A percentile compares a stretch with the other conserved stretches of the same genome.
Conservation (phyloP, 2,329 filamentous ascomycete genomes). For the Dothideomycetidae sp. region DNA sequence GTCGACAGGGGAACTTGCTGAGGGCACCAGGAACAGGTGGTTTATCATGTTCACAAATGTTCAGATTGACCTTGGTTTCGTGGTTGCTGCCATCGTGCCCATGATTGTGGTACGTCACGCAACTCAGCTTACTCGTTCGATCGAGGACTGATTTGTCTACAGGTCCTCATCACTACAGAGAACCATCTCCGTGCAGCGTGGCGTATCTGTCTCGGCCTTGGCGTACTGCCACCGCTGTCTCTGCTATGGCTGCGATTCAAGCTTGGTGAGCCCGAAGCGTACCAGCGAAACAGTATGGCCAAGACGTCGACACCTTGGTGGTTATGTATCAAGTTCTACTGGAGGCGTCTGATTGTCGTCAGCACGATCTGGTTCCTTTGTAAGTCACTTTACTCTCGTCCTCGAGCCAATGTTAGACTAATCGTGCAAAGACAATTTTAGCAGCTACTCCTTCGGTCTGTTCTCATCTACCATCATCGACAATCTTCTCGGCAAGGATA, state of each 20-base stretch:
- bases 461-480: slow-evolving; percentile 64
- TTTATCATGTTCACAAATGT: slow-evolving; percentile 71
- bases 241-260: slow-evolving; percentile 58
- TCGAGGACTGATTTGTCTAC: slow-evolving; percentile 4
- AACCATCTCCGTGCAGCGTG: slow-evolving; percentile 60
- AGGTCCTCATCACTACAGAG: slow-evolving; percentile 40
- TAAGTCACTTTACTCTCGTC: background rate
- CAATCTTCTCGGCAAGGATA: slow-evolving; percentile 43
- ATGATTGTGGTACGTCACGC: slow-evolving; percentile 41
- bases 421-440: slow-evolving; percentile 45
- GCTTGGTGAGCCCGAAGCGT: slow-evolving; percentile 67
- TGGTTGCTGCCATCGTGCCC: slow-evolving; percentile 65
- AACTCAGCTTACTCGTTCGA: background rate
- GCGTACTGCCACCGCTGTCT: slow-evolving; percentile 60
- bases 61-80: slow-evolving; percentile 75
- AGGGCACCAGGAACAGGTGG: slow-evolving; percentile 73
- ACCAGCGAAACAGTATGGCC: slow-evolving; percentile 54
- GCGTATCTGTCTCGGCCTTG: slow-evolving; percentile 67
- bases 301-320: slow-evolving; percentile 35
- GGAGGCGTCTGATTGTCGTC: slow-evolving; percentile 55
- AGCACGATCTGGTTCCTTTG: slow-evolving; percentile 71
- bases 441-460: slow-evolving; percentile 69
- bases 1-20: slow-evolving; percentile 66
- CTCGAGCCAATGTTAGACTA: background rate
- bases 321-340: slow-evolving; percentile 52